A percentile compares a stretch with the other conserved stretches of the same genome.
Evolutionary conservation across 768 basidiomycete species (phyloP).

Genomic region (Termitomyces sp.): DNA sequence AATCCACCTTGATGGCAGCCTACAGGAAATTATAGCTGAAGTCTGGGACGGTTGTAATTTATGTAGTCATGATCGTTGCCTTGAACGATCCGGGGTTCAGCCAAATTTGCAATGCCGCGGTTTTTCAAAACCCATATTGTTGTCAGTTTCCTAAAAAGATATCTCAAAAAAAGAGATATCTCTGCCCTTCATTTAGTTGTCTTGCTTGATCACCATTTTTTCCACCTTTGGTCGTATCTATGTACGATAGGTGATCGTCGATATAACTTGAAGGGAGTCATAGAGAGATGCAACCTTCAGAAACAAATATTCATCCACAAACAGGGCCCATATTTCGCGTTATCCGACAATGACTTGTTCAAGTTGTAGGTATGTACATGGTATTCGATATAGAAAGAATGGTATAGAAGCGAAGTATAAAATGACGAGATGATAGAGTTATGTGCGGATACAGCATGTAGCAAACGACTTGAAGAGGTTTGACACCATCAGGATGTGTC

Average conservation of each 20-base stretch:
- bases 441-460: neutral
- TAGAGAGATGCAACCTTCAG: neutral
- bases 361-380: neutral
- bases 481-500: constrained; percentile 7
- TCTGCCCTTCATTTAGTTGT: too few species aligned
- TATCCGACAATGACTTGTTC: neutral
- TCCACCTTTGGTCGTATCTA: neutral
- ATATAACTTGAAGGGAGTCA: neutral
- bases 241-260: neutral
- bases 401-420: neutral
- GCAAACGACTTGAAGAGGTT: neutral
- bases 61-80: neutral
- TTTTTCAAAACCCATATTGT: neutral
- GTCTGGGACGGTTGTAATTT: too few species aligned
- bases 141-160: neutral
- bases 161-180: too few species aligned
- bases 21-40: neutral
- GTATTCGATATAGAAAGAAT: neutral
- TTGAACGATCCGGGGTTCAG: too few species aligned
- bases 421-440: neutral
- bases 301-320: neutral
- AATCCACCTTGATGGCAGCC: neutral
- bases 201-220: neutral
- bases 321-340: neutral
- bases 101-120: too few species aligned